A percentile compares a stretch with the other conserved stretches of the same genome.
Evolutionary conservation across 2,329 filamentous ascomycete species (phyloP).

Genomic region (Xylogone sp.): DNA sequence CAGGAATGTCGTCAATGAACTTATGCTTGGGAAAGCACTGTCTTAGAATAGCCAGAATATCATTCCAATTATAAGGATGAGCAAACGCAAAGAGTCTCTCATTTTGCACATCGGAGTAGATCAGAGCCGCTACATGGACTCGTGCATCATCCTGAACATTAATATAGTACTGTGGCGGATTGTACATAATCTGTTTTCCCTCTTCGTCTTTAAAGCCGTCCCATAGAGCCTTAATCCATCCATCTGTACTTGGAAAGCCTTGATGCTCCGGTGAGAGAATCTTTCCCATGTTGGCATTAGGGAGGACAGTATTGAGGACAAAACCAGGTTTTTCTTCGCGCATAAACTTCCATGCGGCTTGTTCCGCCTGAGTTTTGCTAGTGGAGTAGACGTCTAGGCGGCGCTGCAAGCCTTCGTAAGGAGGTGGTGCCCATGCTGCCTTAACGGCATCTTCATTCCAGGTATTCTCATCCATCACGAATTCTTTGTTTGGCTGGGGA

Average conservation of each 20-base stretch:
- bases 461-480: slow-evolving; percentile 16
- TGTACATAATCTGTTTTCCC: too few species aligned
- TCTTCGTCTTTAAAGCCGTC: neutral
- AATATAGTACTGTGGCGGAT: neutral
- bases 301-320: slow-evolving; percentile 23
- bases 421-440: slow-evolving; percentile 30
- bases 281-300: slow-evolving; percentile 25
- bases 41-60: too few species aligned
- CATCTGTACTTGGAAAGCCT: neutral
- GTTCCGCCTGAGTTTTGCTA: slow-evolving; percentile 32
- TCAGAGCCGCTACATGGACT: neutral
- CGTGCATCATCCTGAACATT: neutral
- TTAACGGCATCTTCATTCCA: slow-evolving; percentile 31
- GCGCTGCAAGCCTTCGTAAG: slow-evolving; percentile 17
- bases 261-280: slow-evolving; percentile 12
- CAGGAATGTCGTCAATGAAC: too few species aligned
- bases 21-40: too few species aligned
- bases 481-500: slow-evolving; percentile 10
- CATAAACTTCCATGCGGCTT: slow-evolving; percentile 31
- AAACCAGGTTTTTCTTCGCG: slow-evolving; percentile 21
- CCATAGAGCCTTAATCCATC: neutral
- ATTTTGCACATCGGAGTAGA: neutral
- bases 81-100: too few species aligned
- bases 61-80: too few species aligned
- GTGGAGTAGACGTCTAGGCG: slow-evolving; percentile 35